Conservation (phyloP, 306 rosid species). For the Luffa acutangula region DNA sequence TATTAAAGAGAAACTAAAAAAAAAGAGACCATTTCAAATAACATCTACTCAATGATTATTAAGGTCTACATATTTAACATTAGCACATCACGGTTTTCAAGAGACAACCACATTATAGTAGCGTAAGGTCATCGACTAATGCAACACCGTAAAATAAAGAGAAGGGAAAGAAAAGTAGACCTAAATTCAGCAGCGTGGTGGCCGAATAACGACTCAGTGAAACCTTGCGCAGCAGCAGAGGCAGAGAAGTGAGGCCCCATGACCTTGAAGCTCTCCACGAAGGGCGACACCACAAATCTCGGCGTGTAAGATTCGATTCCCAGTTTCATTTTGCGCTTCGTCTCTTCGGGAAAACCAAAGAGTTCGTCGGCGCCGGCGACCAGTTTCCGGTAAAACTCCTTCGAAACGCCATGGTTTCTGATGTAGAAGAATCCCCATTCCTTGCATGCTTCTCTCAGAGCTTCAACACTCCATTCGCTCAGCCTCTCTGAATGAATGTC, state of each 20-base stretch:
- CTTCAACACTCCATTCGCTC: not conserved
- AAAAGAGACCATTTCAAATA: no score
- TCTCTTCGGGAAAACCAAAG: constrained; percentile 34
- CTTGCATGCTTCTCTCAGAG: constrained; percentile 42
- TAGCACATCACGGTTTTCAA: no score
- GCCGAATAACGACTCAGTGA: constrained; percentile 32
- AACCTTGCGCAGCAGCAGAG: constrained; percentile 38
- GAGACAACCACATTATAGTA: no score
- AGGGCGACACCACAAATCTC: constrained; percentile 63
- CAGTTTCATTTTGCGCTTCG: constrained; percentile 28
- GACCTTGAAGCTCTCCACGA: constrained; percentile 57
- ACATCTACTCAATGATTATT: no score
- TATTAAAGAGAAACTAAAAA: no score
- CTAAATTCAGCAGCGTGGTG: constrained; percentile 38
- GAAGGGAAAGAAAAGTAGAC: not conserved
- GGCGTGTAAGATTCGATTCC: constrained; percentile 62
- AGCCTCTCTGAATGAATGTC: not conserved
- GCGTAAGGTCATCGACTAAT: no score
- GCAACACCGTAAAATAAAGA: no score
- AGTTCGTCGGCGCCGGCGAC: constrained; percentile 20
- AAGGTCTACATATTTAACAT: no score
- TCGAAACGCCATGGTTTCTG: constrained; percentile 58
- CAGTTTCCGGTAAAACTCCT: constrained; percentile 39
- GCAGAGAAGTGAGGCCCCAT: constrained; percentile 53
- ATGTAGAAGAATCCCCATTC: constrained; percentile 77